Evolutionary conservation across 2,329 filamentous ascomycete species (phyloP).

Genomic region (Verticillium dahliae): DNA sequence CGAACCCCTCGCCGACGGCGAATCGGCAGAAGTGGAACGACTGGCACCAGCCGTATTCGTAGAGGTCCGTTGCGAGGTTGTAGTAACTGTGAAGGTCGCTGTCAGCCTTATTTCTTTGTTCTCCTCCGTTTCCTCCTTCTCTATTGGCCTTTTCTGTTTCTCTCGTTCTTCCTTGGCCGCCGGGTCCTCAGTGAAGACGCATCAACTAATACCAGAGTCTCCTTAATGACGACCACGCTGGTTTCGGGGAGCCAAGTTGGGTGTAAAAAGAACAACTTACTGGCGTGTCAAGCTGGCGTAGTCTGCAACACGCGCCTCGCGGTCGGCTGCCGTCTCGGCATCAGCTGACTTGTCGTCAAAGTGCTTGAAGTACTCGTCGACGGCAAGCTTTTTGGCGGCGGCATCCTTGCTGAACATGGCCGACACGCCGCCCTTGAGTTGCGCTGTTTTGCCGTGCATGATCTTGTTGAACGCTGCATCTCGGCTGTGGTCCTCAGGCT

Average conservation of each 20-base stretch:
- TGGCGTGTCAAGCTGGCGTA: slow-evolving; percentile 92
- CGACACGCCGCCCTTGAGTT: slow-evolving; percentile 56
- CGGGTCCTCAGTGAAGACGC: too few species aligned
- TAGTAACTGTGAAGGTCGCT: slow-evolving; percentile 63
- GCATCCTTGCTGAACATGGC: slow-evolving; percentile 81
- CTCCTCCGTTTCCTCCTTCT: too few species aligned
- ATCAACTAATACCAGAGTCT: too few species aligned
- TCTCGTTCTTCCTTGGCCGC: too few species aligned
- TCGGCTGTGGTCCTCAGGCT: neutral
- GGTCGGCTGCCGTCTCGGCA: slow-evolving; percentile 75
- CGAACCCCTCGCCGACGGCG: slow-evolving; percentile 77
- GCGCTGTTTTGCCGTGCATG: slow-evolving; percentile 59
- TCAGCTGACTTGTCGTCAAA: slow-evolving; percentile 80
- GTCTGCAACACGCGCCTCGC: slow-evolving; percentile 74
- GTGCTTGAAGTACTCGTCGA: slow-evolving; percentile 94
- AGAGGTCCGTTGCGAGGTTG: slow-evolving; percentile 91
- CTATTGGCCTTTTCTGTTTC: too few species aligned
- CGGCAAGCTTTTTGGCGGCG: slow-evolving; percentile 69
- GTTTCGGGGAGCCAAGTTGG: too few species aligned
- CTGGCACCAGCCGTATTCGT: slow-evolving; percentile 95
- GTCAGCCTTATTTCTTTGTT: too few species aligned
- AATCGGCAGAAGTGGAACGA: slow-evolving; percentile 98
- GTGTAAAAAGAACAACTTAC: slow-evolving; percentile 41
- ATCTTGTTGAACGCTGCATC: slow-evolving; percentile 76
- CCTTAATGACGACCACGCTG: too few species aligned